Evolutionary conservation across 306 rosid genomes (phyloP), one percentile per base, ranked within the genome.

Genomic region (Nissolia schottii): DNA sequence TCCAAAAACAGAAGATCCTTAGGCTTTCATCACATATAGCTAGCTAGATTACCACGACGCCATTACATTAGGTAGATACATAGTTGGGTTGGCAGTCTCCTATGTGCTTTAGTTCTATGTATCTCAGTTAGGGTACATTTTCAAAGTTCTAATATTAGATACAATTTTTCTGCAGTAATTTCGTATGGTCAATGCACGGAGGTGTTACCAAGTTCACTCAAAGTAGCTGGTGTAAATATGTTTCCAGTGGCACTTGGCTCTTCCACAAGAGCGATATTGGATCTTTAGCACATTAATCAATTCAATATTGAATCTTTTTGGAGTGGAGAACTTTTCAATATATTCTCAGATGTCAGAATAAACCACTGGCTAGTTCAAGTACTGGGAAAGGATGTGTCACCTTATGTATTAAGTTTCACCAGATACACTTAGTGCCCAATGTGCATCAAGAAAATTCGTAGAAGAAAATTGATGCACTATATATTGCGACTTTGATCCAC

Each of bases 131-230:
- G 79, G 41, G 38, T 70, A 70, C 64, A 57, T 70, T 70, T 80
- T 80, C 78, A 71, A 80, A 55, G 75, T 75, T 70, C 84, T 80
- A 75, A 76, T 75, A 70, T 69, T 70, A 79, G 87, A 83, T 75
- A 83, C 76, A 75, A 60, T 83, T 79, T 80, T 83, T 83, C 87
- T 83, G 84, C 84, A 83, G 87, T 83, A 83, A 83, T 51, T 72
- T 71, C 60, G 15, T 67, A 76, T 67, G 84, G 62, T 67, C 84
- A 75, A 62, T 72, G 82, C 77, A 28, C 22, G 87, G 72, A 83
- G 84, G 67, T 71, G 74, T 51, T 83, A 60, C 82, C 67, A 71
- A 79, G 74, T 83, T 64, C 82, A 51, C 48, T 41, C 81, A 48
- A 83, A 83, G 87, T 83, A 79, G 79, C 87, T 64, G 79, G 64